Base-by-base conservation (phyloP, 352 stramenopile genomes). In the Phytophthora uliginosa region DNA sequence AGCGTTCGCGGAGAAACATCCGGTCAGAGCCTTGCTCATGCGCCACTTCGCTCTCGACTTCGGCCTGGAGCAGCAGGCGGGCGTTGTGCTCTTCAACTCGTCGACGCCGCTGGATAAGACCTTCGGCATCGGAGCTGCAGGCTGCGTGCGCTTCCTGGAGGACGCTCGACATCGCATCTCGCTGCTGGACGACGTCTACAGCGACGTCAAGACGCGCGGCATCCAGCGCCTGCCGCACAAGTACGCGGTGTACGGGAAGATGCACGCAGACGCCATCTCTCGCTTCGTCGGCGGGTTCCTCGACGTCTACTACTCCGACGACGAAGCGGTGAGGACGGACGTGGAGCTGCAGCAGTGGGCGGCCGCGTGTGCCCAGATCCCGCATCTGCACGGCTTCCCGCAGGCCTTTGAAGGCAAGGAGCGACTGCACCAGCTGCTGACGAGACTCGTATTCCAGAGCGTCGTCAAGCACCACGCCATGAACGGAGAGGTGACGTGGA, bases 391-490 rank as follows among this genome's bases (percentile, higher is more conserved):
- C 47, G 75, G 53, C 38, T 87, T 87, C 61, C 77, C 77, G 0
- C 31, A 13, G 10, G 26, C 22, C 1, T 55, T 71, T 12, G 33
- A 71, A 13, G 52, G 33, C 42, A 73, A 67, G 15, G 7, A 55
- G 22, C 26, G 4, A 26, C 66, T 82, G 28, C 61, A 51, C 7
- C 52, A 78, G 18, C 63, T 85, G 2, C 26, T 87, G 17, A 60
- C 75, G 20, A 63, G 80, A 36, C 60, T 87, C 13, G 57, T 83
- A n/a, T 86, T 81, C 58, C 73, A 85, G 58, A 73, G 63, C 13
- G 60, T 72, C n/a, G 76, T 88, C 33, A 77, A 79, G 40, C 82
- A 88, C 64, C 80, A 90, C 71, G 73, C 73, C n/a, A 88, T 86
- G 82, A 88, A 86, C 61, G 80, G 80, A 38, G 55, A 77, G 26